Percentiles rank a stretch among this genome's conserved stretches.
Conservation (phyloP, 2,329 filamentous ascomycete species). For the Aotearoamyces nothofagi region DNA sequence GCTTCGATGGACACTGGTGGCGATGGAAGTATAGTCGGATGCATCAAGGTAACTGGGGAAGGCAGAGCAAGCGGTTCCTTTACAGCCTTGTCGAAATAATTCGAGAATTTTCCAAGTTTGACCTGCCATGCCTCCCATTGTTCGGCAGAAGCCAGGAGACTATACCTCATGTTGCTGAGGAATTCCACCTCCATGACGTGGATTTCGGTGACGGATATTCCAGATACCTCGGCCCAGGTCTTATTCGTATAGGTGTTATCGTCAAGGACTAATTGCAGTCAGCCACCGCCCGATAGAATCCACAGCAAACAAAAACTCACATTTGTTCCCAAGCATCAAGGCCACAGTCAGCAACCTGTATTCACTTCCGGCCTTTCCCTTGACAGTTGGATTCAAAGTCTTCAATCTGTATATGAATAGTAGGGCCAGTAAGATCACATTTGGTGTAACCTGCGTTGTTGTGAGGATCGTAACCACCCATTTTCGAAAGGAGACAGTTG, state of each 20-base stretch:
- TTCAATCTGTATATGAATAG: constrained; percentile 91
- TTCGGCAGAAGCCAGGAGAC: constrained; percentile 68
- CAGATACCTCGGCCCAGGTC: constrained; percentile 96
- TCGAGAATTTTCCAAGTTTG: constrained; percentile 68
- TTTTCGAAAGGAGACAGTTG: constrained; percentile 70
- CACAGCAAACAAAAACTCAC: constrained; percentile 28
- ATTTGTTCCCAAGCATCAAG: constrained; percentile 97
- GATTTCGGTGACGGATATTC: constrained; percentile 85
- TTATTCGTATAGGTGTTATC: constrained; percentile 99
- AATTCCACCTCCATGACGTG: constrained; percentile 99
- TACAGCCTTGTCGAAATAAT: constrained; percentile 33
- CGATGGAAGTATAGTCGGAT: constrained; percentile 29
- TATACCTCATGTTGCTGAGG: constrained; percentile 94
- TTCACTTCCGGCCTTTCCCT: constrained; percentile 85
- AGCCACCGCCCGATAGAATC: constrained; percentile 1
- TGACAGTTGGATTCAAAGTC: constrained; percentile 74
- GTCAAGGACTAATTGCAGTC: constrained; percentile 53
- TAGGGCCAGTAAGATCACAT: constrained; percentile 79
- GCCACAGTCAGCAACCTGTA: constrained; percentile 87
- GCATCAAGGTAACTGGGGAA: constrained; percentile 18
- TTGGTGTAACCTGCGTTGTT: constrained; percentile 91
- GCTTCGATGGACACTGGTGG: constrained; percentile 32
- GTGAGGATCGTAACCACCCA: constrained; percentile 86
- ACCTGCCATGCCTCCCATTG: constrained; percentile 82
- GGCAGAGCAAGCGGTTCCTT: constrained; percentile 12